Evolutionary conservation across 805 yeast genomes (phyloP), one percentile per base, ranked within the genome.

Genomic region (Metschnikowia borealis): DNA sequence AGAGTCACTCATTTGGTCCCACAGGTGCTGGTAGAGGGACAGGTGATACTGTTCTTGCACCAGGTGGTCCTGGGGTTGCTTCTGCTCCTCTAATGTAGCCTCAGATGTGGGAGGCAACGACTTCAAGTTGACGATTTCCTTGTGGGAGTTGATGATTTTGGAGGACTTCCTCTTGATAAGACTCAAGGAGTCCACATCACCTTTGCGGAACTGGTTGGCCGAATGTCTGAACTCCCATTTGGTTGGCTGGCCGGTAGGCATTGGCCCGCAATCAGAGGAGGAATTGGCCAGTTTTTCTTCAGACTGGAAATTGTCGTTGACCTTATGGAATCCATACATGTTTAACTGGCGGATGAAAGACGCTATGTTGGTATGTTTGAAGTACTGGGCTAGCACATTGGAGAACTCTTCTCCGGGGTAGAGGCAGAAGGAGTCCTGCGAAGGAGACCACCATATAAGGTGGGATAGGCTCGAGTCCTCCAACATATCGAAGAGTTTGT

Each of bases 191-290:
- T 84, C 94, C 14, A 82, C 67, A 64, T 90, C 94, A 38, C 96
- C 97, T 47, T 89, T 84, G 56, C 81, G 79, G 69, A 91, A 91
- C 52, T 79, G 77, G 34, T 86, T 88, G 3, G 88, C 83, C 26
- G 87, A 81, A 64, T 91, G 98, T 51, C 84, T 83, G 68, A 91
- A 91, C 70, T 92, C 97, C 98, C 98, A 91, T 43, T 59, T 58
- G 29, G 58, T 53, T 35, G 62, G 66, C 49, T 60, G 58, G 39
- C 59, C 46, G 44, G 60, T 64, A 61, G 51, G 65, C 52, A 33
- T 44, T n/a, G 36, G 32, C 17, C 40, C 49, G 21, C 20, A 15
- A 44, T 54, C 50, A 21, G 56, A 23, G 32, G 51, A 33, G 34
- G 51, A 33, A 32, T 46, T 47, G 29, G 54, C 38, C 46, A 21